phyloP scores from a whole-genome alignment of 1,284 basidiomycete species.

The Neolentinus lepideus region DNA sequence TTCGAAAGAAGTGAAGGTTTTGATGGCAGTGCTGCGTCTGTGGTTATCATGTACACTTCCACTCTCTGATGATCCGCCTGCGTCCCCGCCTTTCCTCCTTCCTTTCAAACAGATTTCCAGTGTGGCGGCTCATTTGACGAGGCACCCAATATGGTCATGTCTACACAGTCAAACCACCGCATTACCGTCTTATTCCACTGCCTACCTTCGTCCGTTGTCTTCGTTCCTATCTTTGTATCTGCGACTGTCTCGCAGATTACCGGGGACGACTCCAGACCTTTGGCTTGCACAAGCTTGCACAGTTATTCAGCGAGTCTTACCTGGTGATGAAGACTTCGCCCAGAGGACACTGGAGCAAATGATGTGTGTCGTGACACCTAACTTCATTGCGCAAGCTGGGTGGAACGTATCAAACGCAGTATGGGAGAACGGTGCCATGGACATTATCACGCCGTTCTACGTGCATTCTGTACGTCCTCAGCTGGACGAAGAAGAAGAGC shows the following conservation, averaged over 20 bases:
- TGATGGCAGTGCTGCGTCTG: conserved; percentile 49
- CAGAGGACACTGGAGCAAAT: conserved; percentile 31
- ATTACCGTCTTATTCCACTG: conserved; percentile 24
- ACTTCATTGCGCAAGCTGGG: conserved; percentile 31
- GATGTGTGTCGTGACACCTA: conserved; percentile 27
- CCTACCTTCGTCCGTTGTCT: conserved; percentile 42
- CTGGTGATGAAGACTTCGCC: conserved; percentile 59
- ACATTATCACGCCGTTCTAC: conserved; percentile 56
- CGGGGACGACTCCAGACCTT: conserved; percentile 42
- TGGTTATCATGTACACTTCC: conserved; percentile 55
- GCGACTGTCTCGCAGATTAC: conserved; percentile 44
- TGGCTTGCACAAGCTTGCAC: conserved; percentile 63
- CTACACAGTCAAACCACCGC: conserved; percentile 13
- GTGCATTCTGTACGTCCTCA: conserved; percentile 27
- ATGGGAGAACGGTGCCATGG: conserved; percentile 46
- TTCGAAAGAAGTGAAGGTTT: conserved; percentile 24
- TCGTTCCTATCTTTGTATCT: conserved; percentile 47
- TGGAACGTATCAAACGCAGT: conserved; percentile 31
- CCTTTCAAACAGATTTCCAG: conserved; percentile 49
- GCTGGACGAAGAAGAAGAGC: conserved; percentile 13
- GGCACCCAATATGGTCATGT: conserved; percentile 41
- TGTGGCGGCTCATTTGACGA: conserved; percentile 39
- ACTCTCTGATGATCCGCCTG: conserved; percentile 23
- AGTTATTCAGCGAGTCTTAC: conserved; percentile 45
- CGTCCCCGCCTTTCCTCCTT: conserved; percentile 43